Percentiles rank a stretch among this genome's conserved stretches.
Conservation (phyloP, 1,284 basidiomycete genomes). For the Phenoliferia sp. region DNA sequence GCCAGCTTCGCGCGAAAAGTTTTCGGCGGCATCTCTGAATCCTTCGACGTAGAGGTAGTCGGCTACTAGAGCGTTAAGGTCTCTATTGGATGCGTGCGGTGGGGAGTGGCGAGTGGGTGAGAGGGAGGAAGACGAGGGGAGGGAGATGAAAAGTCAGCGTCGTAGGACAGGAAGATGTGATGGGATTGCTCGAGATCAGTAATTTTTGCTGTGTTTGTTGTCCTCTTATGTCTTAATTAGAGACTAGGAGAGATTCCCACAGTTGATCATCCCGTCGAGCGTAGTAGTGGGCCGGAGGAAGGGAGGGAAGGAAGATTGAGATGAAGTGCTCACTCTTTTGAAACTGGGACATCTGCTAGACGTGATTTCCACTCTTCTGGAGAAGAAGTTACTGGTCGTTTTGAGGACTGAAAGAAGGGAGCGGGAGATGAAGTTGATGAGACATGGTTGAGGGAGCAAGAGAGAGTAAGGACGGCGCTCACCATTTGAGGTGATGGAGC, state of each 20-base stretch:
- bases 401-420: slow-evolving; percentile 14
- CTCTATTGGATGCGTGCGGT: slow-evolving; percentile 50
- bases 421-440: not conserved
- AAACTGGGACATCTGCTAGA: slow-evolving; percentile 47
- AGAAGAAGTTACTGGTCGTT: slow-evolving; percentile 16
- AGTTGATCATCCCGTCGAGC: slow-evolving; percentile 28
- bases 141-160: slow-evolving; percentile 33
- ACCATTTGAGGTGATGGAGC: not conserved
- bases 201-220: slow-evolving; percentile 7
- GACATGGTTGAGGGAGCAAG: not conserved
- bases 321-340: slow-evolving; percentile 49
- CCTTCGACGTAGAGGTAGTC: slow-evolving; percentile 98
- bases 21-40: slow-evolving; percentile 90
- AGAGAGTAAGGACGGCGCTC: not conserved
- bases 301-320: slow-evolving; percentile 19
- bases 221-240: slow-evolving; percentile 46
- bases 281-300: slow-evolving; percentile 10
- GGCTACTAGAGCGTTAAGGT: slow-evolving; percentile 92
- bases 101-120: not conserved
- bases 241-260: slow-evolving; percentile 58
- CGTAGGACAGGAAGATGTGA: not conserved
- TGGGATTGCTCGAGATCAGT: not conserved
- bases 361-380: slow-evolving; percentile 48
- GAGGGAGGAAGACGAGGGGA: no score
- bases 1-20: slow-evolving; percentile 83